These are phyloP conservation scores for Trichoderma hamatum DNA, from an alignment of 2,329 filamentous ascomycete genomes.

Conservation along the genomic window DNA sequence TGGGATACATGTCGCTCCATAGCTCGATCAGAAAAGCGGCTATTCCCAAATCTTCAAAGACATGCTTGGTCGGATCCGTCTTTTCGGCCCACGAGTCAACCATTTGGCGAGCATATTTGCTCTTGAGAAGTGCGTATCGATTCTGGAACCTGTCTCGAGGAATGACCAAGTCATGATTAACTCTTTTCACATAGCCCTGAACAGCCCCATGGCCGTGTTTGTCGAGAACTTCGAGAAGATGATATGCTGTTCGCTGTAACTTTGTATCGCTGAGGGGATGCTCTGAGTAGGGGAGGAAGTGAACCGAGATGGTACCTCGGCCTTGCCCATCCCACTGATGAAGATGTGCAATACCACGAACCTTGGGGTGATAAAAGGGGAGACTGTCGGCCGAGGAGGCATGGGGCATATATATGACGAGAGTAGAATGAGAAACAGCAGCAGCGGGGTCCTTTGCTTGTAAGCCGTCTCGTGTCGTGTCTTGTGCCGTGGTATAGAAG, in stretches of 20 bases:
- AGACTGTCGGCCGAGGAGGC: slow-evolving; percentile 61
- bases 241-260: slow-evolving; percentile 67
- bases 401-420: slow-evolving; percentile 79
- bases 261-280: slow-evolving; percentile 44
- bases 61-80: slow-evolving; percentile 87
- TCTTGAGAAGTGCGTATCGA: slow-evolving; percentile 79
- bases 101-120: slow-evolving; percentile 71
- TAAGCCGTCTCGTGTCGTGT: slow-evolving; percentile 14
- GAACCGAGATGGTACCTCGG: slow-evolving; percentile 59
- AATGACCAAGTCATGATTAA: slow-evolving; percentile 80
- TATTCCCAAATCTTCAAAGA: slow-evolving; percentile 92
- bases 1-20: slow-evolving; percentile 80
- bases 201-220: slow-evolving; percentile 71
- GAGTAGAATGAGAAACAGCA: slow-evolving; percentile 31
- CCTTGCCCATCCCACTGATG: slow-evolving; percentile 60
- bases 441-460: not conserved
- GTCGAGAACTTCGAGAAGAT: slow-evolving; percentile 68
- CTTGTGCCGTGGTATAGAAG: slow-evolving; percentile 54
- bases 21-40: slow-evolving; percentile 91
- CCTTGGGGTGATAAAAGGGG: slow-evolving; percentile 86
- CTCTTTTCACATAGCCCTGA: slow-evolving; percentile 72
- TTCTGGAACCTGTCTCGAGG: slow-evolving; percentile 78
- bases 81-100: slow-evolving; percentile 80
- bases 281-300: slow-evolving; percentile 58
- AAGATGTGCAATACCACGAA: slow-evolving; percentile 73